Base-by-base conservation (phyloP, 2,329 filamentous ascomycete genomes). In the Aspergillus sojae region DNA sequence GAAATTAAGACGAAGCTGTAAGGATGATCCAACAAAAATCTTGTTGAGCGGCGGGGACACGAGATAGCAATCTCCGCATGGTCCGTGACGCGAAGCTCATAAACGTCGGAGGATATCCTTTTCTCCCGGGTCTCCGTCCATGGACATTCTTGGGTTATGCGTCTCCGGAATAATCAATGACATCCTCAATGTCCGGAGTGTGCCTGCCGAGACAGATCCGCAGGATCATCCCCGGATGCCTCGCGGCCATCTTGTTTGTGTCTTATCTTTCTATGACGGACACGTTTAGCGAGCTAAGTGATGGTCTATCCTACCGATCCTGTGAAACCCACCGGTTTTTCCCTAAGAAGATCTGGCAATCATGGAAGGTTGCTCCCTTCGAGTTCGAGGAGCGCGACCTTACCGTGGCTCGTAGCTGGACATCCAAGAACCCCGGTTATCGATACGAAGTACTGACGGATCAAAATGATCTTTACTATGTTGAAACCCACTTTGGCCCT, bases 321-420 rank as follows among this genome's bases (percentile, higher is more conserved):
- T 50, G 46, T 36, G 57, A 48, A 39, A 58, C 43, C 19, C 52
- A 39, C 45, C 45, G 34, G 19, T 28, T 41, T 12, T 92, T 88
- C 69, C 90, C 84, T 6, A 83, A 83, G 61, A 92, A 92, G 77
- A 90, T 92, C 68, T 92, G 89, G 90, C 90, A 92, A 76, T 89
- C 87, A 0, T 92, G 90, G 90, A 92, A 91, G 74, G 85, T 89
- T 32, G 85, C 89, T 65, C 87, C 89, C 2, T 79, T 91, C 39
- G 81, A 82, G 2, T 91, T 91, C 71, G 89, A 90, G 66, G 83
- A 88, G 70, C 83, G 86, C 58, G 88, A 92, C 70, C 79, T 85
- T 36, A 77, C 82, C 28, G 82, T 82, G 0, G 89, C 89, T 11
- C 83, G 84, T 67, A 88, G 88, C 1, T 92, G 90, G 89, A 81